Evolutionary conservation across 345 rosid genomes (phyloP).

Genomic region (Eucalyptus erythrocorys): DNA sequence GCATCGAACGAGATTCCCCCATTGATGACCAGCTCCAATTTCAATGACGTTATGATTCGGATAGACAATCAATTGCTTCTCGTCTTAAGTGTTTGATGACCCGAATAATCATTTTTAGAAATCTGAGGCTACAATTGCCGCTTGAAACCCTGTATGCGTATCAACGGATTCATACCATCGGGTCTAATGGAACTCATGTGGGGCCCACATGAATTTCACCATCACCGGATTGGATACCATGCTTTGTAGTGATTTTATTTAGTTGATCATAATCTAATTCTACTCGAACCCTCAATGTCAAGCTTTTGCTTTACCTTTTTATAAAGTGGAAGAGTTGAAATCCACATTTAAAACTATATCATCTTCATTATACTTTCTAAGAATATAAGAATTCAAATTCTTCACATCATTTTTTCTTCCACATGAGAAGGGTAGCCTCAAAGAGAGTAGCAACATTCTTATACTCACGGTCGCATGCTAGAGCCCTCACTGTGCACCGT

Average conservation of each 20-base stretch:
- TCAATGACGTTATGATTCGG: not conserved
- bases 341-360: rapidly evolving
- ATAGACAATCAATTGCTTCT: not conserved
- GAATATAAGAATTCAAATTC: rapidly evolving
- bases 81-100: not conserved
- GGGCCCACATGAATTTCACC: not conserved
- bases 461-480: not conserved
- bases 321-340: rapidly evolving
- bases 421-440: rapidly evolving
- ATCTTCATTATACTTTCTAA: rapidly evolving
- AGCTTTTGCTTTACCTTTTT: too few species aligned
- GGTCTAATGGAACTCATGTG: not conserved
- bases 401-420: rapidly evolving
- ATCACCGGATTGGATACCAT: rapidly evolving
- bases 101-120: not conserved
- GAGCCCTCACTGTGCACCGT: not conserved
- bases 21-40: not conserved
- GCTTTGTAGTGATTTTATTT: too few species aligned
- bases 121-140: not conserved
- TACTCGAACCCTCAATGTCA: rapidly evolving
- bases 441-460: not conserved
- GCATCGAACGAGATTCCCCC: not conserved
- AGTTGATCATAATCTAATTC: too few species aligned
- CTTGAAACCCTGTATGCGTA: not conserved
- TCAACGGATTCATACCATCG: not conserved